Conservation (phyloP, 2,329 filamentous ascomycete genomes). For the Colletotrichum graminicola region DNA sequence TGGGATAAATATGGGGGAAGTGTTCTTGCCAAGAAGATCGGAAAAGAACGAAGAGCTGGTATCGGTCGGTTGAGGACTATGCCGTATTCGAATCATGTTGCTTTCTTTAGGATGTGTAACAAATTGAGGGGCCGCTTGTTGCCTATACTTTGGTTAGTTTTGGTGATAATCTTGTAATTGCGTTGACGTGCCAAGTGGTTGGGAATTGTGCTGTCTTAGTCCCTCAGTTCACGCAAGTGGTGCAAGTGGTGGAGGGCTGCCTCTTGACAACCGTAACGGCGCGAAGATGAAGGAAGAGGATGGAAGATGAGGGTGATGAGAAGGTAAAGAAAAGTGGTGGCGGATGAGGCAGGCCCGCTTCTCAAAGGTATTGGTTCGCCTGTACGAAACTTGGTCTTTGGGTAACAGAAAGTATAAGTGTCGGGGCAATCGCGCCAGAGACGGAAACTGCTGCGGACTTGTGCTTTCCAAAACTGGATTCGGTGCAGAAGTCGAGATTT, state of each 20-base stretch:
- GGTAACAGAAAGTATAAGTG: not conserved
- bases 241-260: not conserved
- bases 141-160: not conserved
- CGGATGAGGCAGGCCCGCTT: not conserved
- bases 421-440: not conserved
- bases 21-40: not conserved
- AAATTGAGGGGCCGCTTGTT: not conserved
- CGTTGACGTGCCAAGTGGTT: not conserved
- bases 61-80: constrained; percentile 3
- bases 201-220: not conserved
- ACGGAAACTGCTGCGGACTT: not conserved
- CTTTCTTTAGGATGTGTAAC: not conserved
- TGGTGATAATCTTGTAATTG: not conserved
- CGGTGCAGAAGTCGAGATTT: not conserved
- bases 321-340: not conserved
- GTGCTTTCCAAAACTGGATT: not conserved
- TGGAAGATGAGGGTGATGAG: not conserved
- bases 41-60: not conserved
- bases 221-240: not conserved
- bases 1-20: constrained; percentile 1
- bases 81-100: not conserved
- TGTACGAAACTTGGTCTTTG: not conserved
- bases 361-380: not conserved
- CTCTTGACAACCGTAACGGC: not conserved
- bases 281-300: not conserved